A percentile compares a stretch with the other conserved stretches of the same genome.
phyloP scores from a whole-genome alignment of 2,329 filamentous ascomycete genomes.

The Apiospora rasikravindrae region DNA sequence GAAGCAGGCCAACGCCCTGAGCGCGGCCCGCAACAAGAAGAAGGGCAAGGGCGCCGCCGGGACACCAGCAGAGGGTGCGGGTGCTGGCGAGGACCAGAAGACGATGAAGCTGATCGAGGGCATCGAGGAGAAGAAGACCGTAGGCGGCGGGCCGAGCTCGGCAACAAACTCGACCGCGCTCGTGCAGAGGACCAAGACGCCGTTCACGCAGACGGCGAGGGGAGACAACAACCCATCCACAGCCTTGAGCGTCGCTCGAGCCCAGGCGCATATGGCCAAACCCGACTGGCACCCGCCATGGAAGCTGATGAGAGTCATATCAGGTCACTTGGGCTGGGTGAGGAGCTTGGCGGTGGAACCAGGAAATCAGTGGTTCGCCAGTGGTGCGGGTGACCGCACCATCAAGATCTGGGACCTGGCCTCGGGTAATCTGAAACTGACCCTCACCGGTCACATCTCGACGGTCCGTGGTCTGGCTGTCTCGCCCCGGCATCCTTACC shows the following conservation, averaged over 20 bases:
- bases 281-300: constrained; percentile 98
- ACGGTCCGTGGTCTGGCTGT: constrained; percentile 92
- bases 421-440: constrained; percentile 81
- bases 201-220: constrained; percentile 28
- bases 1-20: constrained; percentile 41
- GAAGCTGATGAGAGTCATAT: constrained; percentile 98
- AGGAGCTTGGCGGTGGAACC: constrained; percentile 88
- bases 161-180: constrained; percentile 41
- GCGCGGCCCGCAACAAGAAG: constrained; percentile 35
- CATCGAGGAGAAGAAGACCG: constrained; percentile 52
- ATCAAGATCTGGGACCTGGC: constrained; percentile 99
- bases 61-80: constrained; percentile 29
- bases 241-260: constrained; percentile 38
- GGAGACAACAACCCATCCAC: constrained; percentile 28
- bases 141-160: constrained; percentile 22
- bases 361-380: constrained; percentile 97
- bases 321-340: constrained; percentile 95
- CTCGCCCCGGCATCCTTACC: constrained; percentile 90
- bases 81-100: constrained; percentile 45
- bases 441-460: constrained; percentile 91
- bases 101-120: constrained; percentile 72
- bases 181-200: constrained; percentile 41
- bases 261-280: constrained; percentile 58
- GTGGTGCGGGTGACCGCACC: constrained; percentile 90
- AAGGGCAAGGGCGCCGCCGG: constrained; percentile 26